A percentile compares a stretch with the other conserved stretches of the same genome.
These are phyloP conservation scores for Salvia miltiorrhiza DNA, from an alignment of 257 asterid genomes.

Conservation along the genomic window DNA sequence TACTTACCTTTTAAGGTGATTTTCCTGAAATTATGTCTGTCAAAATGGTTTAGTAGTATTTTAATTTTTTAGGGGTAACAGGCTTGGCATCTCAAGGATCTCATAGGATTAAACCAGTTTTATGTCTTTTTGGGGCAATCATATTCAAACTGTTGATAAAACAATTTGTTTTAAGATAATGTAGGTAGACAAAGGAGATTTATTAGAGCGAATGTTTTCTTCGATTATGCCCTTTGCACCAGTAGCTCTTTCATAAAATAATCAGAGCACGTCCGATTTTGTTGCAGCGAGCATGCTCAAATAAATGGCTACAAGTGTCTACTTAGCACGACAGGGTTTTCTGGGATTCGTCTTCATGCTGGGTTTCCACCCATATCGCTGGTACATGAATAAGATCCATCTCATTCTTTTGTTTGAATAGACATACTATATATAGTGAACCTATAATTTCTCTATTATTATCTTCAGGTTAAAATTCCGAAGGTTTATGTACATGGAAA, in stretches of 20 bases:
- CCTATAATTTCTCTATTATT: slow-evolving; percentile 4
- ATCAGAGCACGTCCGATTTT: slow-evolving; percentile 1
- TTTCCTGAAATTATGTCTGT: slow-evolving; percentile 1
- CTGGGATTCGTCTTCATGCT: slow-evolving; percentile 42
- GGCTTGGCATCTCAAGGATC: not conserved
- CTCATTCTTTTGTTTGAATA: not conserved
- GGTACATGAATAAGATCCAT: slow-evolving; percentile 37
- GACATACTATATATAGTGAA: not conserved
- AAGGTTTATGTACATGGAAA: slow-evolving; percentile 71
- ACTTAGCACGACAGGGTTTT: slow-evolving; percentile 57
- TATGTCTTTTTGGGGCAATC: not conserved
- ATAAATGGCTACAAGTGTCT: slow-evolving; percentile 73
- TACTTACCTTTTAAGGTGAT: slow-evolving; percentile 78
- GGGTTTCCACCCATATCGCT: slow-evolving; percentile 72
- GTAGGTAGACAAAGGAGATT: not conserved
- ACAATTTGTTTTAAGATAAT: not conserved
- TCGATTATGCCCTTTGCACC: not conserved
- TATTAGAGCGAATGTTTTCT: not conserved
- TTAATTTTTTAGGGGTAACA: not conserved
- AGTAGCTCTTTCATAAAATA: not conserved
- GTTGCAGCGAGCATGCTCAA: slow-evolving; percentile 64
- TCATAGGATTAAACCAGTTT: not conserved
- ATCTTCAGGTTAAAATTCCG: slow-evolving; percentile 52
- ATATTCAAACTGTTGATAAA: not conserved
- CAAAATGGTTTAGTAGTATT: not conserved